Evolutionary conservation across 495 filamentous ascomycete genomes (phyloP), one percentile per base, ranked within the genome.

Genomic region (Penicillium paxilli): DNA sequence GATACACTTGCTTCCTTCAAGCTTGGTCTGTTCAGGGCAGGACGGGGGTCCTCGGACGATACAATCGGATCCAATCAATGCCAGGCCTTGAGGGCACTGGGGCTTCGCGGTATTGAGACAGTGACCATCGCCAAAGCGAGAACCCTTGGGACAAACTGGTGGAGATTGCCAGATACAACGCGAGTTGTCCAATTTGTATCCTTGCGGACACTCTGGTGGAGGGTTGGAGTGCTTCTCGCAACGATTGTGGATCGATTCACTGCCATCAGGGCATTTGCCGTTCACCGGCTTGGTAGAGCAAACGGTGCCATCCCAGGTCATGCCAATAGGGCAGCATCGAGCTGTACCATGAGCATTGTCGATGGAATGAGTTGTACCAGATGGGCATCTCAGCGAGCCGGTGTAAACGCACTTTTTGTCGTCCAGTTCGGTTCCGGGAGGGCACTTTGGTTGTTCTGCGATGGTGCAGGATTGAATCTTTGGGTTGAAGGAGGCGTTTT

Each of bases 151-250:
- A 23, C 55, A 58, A 17, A 14, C 3, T 0, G 55, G 55, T 8
- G 30, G 37, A 1, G 41, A 17, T 16, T 23, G 24, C 7, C 5
- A 11, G 22, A 58, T 19, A 17, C 55, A 58, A 45, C 25, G 40
- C 35, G 32, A 44, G 7, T 37, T 17, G 0, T 51, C 40, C 9
- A 58, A 24, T 2, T 51, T 51, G 2, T 26, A 25, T 5, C 44
- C 49, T 9, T 32, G 16, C 2, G 55, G 55, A 17, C 55, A 58
- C 24, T 32, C 14, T 47, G 44, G 44, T 6, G 33, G 42, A 4
- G 55, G 55, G 12, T 35, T 49, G 44, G 25, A 23, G 16, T 49
- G 22, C 49, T 45, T 51, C 25, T 48, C 37, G 49, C 55, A 58
- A 33, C 23, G 23, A 9, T 26, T 32, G 12, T 46, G 37, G 20